Evolutionary conservation across 1,284 basidiomycete species (phyloP).

Genomic region (Phellopilus nigrolimitatus): DNA sequence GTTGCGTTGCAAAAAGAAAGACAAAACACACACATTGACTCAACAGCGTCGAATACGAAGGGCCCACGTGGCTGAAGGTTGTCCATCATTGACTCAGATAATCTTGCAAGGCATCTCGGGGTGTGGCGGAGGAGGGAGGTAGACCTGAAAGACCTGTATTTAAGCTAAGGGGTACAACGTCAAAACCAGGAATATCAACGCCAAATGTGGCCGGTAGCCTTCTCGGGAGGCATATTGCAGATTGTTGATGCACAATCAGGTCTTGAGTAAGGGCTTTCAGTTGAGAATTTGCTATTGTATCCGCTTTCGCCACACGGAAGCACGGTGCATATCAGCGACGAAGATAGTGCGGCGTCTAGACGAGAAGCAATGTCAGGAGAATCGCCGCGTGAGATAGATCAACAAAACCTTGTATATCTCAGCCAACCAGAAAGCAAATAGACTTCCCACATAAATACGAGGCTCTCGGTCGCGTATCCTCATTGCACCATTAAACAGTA

Average conservation of each 20-base stretch:
- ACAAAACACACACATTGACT: not conserved
- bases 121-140: constrained; percentile 1
- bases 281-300: not conserved
- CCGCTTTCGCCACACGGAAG: not conserved
- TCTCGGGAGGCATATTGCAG: not conserved
- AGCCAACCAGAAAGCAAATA: not conserved
- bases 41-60: not conserved
- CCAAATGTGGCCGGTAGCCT: not conserved
- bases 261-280: not conserved
- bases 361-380: not conserved
- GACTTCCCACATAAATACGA: too few species aligned
- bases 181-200: not conserved
- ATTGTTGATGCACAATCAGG: constrained; percentile 4
- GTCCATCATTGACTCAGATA: not conserved
- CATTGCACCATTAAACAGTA: too few species aligned
- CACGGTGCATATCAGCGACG: not conserved
- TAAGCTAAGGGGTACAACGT: not conserved
- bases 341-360: not conserved
- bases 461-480: too few species aligned
- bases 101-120: not conserved
- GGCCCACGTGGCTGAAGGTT: not conserved
- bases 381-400: not conserved
- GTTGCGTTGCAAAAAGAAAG: too few species aligned
- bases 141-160: not conserved
- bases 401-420: not conserved